Base-by-base conservation (phyloP, 2,329 filamentous ascomycete genomes). In the Talaromyces sp. region DNA sequence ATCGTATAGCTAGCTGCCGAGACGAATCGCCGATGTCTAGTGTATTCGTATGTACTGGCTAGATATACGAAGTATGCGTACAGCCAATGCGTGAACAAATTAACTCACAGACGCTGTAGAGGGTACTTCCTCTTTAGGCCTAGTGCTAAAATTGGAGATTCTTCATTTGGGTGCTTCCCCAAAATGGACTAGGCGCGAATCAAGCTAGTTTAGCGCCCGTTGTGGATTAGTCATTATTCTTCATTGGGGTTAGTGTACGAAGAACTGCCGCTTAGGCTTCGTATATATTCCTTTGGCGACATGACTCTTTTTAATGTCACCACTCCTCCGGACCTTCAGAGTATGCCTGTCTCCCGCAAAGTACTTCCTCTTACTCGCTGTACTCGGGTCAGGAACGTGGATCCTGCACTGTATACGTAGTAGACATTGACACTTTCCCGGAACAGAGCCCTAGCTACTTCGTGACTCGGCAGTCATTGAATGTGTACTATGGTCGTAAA, bases 241-340 rank as follows among this genome's bases (percentile, higher is more conserved):
- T 11, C 5, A 37, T 56, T 6, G 52, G 52, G 52, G 52, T 56
- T 56, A 45, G 56, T 59, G 56, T 59, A 59, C 56, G 56, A 59
- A 22, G 56, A 54, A 31, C 11, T 31, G 27, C 22, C 50, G 3
- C 31, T 5, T 5, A 37, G 1, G 19, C 4, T 31, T 59, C 56
- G 56, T 59, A 43, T 59, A 59, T 24, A 37, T 14, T 7, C 6
- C 43, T 22, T 22, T 22, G 10, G 33, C 2, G 47, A 13, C 22
- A 10, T 27, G 4, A 16, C 45, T 49, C 16, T 3, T 7, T 14
- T 50, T 6, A 3, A 3, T 16, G 14, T 50, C 24, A 50, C 45
- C 14, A 49, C 43, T 22, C n/a, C 5, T 49, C 45, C 24, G 22
- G 19, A 5, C 19, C 19, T 11, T 22, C 45, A 22, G 49, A n/a